phyloP scores from a whole-genome alignment of 1,284 basidiomycete genomes.

The Ustilago nuda region DNA sequence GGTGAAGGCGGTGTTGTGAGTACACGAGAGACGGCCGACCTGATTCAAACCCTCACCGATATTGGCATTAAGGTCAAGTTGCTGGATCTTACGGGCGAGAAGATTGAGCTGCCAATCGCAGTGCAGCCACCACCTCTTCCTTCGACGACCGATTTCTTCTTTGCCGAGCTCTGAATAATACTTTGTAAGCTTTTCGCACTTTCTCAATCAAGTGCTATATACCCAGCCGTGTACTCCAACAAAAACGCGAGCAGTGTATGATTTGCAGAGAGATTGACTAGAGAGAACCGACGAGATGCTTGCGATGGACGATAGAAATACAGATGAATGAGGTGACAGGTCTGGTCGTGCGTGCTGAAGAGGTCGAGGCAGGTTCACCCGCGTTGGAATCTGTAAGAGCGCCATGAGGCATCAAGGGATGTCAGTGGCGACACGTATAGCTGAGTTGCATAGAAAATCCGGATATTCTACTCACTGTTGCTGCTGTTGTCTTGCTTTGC shows the following conservation, averaged over 20 bases:
- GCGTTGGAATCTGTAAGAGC: conserved; percentile 32
- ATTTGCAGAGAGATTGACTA: neutral
- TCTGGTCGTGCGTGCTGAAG: neutral
- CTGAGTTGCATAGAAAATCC: neutral
- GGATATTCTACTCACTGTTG: conserved; percentile 37
- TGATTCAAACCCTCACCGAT: conserved; percentile 77
- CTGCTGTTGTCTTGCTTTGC: conserved; percentile 57
- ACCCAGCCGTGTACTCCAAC: neutral
- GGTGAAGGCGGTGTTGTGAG: conserved; percentile 59
- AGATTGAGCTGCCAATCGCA: conserved; percentile 55
- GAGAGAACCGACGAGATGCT: neutral
- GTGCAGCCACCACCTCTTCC: conserved; percentile 55
- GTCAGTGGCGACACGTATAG: conserved; percentile 2
- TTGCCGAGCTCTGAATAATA: conserved; percentile 53
- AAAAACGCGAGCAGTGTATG: neutral
- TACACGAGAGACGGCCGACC: conserved; percentile 63
- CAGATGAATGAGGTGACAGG: conserved; percentile 11
- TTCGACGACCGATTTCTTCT: conserved; percentile 62
- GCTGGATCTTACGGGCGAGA: conserved; percentile 71
- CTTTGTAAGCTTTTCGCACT: neutral
- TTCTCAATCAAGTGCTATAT: neutral
- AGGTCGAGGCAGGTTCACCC: neutral
- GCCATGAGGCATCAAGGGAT: neutral
- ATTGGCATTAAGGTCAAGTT: conserved; percentile 94
- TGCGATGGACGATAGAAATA: conserved; percentile 28